These are phyloP conservation scores for Hamigera avellanea DNA, from an alignment of 495 filamentous ascomycete genomes.

Conservation along the genomic window DNA sequence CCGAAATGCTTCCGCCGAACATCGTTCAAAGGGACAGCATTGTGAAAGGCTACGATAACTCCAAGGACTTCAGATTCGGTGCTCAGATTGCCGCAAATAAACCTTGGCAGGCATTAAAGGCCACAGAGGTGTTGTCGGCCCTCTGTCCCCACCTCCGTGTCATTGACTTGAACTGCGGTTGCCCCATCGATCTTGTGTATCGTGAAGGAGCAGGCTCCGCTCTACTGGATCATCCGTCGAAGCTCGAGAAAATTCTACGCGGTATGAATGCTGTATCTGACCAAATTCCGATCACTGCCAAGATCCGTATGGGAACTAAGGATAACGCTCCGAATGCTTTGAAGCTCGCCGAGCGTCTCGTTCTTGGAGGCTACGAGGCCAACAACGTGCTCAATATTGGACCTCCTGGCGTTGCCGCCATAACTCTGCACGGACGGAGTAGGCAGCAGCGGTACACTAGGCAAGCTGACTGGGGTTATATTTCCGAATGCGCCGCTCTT, in stretches of 20 bases:
- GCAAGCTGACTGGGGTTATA: conserved; percentile 85
- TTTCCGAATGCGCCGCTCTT: conserved; percentile 75
- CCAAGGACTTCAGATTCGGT: conserved; percentile 76
- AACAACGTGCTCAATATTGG: conserved; percentile 42
- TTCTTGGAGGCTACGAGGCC: conserved; percentile 62
- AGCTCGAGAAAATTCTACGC: conserved; percentile 80
- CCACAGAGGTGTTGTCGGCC: conserved; percentile 65
- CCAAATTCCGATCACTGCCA: conserved; percentile 80
- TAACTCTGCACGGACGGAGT: conserved; percentile 88
- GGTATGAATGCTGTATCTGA: conserved; percentile 90
- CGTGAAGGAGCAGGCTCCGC: conserved; percentile 83
- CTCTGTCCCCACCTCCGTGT: conserved; percentile 73
- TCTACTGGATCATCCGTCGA: conserved; percentile 71
- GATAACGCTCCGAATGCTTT: conserved; percentile 68
- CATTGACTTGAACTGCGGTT: conserved; percentile 92
- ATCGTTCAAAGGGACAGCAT: conserved; percentile 33
- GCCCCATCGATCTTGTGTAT: conserved; percentile 88
- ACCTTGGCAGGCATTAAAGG: conserved; percentile 75
- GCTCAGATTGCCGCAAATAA: conserved; percentile 87
- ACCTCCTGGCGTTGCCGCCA: conserved; percentile 72
- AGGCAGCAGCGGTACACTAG: conserved; percentile 89
- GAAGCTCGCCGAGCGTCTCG: conserved; percentile 71
- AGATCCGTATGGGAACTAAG: conserved; percentile 85
- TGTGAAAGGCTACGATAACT: conserved; percentile 65
- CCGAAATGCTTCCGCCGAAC: conserved; percentile 57